Evolutionary conservation across 352 stramenopile genomes (phyloP), one percentile per base, ranked within the genome.

Genomic region (Paralagenidium karlingii): DNA sequence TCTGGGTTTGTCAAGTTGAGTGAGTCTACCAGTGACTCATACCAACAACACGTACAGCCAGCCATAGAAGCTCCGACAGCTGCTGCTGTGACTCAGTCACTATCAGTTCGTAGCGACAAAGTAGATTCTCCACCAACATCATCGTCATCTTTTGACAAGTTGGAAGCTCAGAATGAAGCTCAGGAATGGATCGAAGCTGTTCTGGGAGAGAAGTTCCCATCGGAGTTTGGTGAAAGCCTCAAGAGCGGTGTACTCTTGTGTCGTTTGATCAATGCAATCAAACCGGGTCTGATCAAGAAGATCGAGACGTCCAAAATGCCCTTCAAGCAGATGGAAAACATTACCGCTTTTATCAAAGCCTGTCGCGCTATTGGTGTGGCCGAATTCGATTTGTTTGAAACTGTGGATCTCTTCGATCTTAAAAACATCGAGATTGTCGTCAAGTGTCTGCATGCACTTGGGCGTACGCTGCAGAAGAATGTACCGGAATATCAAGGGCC

Each of bases 281-380:
- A 75, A 29, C 69, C 77, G 9, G 60, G 63, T 7, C 34, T 65
- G 2, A 70, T 85, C 8, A 34, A 55, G 19, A 55, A 55, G 27
- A 80, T 90, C 22, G 64, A 87, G 57, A 63, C 50, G 13, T 82
- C 77, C 2, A 34, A 54, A 5, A 85, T 82, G 59, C 70, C 73
- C 5, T 94, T 94, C 55, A 91, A 88, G 61, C 80, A 91, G 46
- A 94, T 94, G 80, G 82, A 96, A 47, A 96, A 96, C 49, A 64
- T 94, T 34, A 78, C 60, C 7, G 58, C 50, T 38, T 96, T 94
- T 40, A 47, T 96, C 18, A 73, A 67, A 15, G 78, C 70, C 2
- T 92, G 76, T 38, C 67, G 82, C n/a, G 47, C 47, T 0, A 50
- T 94, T 29, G 80, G 82, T n/a, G 84, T 94, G 12, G 56, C 70